Evolutionary conservation across 2,329 filamentous ascomycete genomes (phyloP).

Genomic region (Fusarium staphyleae): DNA sequence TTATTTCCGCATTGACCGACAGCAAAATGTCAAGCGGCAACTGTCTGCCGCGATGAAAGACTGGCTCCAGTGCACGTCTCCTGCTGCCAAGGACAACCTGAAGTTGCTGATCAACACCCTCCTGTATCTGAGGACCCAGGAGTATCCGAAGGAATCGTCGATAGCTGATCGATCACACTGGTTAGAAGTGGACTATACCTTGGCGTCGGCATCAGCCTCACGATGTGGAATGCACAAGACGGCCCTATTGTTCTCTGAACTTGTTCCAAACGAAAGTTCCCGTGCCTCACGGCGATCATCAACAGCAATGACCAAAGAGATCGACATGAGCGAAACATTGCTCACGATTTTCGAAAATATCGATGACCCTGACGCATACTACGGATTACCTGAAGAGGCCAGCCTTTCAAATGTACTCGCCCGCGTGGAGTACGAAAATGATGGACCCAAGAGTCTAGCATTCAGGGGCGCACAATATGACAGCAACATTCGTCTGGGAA

Average conservation of each 20-base stretch:
- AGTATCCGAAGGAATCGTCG: constrained; percentile 75
- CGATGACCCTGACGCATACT: constrained; percentile 95
- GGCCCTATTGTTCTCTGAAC: constrained; percentile 83
- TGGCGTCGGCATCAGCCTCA: constrained; percentile 74
- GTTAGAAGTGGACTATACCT: constrained; percentile 81
- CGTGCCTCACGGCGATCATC: constrained; percentile 73
- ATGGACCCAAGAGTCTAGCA: constrained; percentile 84
- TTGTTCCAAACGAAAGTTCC: constrained; percentile 64
- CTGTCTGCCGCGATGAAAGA: constrained; percentile 71
- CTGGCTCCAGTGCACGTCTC: constrained; percentile 61
- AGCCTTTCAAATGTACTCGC: constrained; percentile 80
- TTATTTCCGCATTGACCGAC: constrained; percentile 68
- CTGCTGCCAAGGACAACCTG: constrained; percentile 64
- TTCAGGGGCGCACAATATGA: constrained; percentile 93
- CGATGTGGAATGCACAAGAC: constrained; percentile 86
- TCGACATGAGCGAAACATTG: constrained; percentile 71
- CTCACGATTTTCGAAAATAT: constrained; percentile 88
- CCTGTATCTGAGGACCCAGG: constrained; percentile 86
- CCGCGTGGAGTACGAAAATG: constrained; percentile 86
- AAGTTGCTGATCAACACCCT: constrained; percentile 79
- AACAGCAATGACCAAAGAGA: constrained; percentile 50
- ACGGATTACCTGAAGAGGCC: constrained; percentile 82
- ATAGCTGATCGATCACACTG: constrained; percentile 81
- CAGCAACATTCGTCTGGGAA: constrained; percentile 73
- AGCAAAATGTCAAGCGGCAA: constrained; percentile 63